Conservation (phyloP, 2,329 filamentous ascomycete genomes). For the Trichoderma breve region DNA sequence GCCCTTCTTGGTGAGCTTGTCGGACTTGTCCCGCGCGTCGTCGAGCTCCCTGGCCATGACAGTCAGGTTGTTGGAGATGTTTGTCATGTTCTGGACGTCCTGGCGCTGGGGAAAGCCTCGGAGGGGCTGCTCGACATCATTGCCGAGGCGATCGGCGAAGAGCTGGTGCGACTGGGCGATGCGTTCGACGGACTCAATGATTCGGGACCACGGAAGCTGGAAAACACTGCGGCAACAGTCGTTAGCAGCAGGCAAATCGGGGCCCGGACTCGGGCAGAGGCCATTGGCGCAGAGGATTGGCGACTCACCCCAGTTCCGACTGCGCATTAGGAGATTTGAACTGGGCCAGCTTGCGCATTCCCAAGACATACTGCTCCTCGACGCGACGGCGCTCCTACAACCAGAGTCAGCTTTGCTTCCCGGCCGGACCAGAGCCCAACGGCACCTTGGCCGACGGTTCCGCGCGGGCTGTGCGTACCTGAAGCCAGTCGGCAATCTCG, state of each 20-base stretch:
- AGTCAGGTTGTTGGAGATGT: conserved; percentile 77
- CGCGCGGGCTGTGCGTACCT: conserved; percentile 57
- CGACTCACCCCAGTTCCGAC: conserved; percentile 79
- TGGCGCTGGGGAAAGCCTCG: conserved; percentile 71
- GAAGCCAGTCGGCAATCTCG: conserved; percentile 94
- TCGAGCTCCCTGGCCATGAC: conserved; percentile 82
- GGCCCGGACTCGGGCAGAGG: background rate
- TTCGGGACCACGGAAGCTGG: conserved; percentile 83
- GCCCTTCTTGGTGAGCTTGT: conserved; percentile 79
- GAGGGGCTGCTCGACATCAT: conserved; percentile 81
- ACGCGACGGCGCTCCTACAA: conserved; percentile 83
- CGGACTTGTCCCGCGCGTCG: conserved; percentile 77
- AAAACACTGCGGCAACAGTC: conserved; percentile 66
- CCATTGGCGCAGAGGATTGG: background rate
- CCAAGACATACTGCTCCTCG: conserved; percentile 84
- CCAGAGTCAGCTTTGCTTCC: conserved; percentile 13
- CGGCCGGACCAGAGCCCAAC: background rate
- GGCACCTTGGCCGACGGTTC: conserved; percentile 5
- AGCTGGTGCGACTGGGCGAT: conserved; percentile 81
- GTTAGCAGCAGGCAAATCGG: background rate
- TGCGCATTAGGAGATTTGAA: conserved; percentile 71
- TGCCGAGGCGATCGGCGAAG: conserved; percentile 78
- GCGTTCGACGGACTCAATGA: conserved; percentile 74
- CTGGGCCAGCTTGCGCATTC: conserved; percentile 75
- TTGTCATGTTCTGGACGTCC: conserved; percentile 78